Conservation (phyloP, 768 basidiomycete species). For the Pleurotus eryngii region DNA sequence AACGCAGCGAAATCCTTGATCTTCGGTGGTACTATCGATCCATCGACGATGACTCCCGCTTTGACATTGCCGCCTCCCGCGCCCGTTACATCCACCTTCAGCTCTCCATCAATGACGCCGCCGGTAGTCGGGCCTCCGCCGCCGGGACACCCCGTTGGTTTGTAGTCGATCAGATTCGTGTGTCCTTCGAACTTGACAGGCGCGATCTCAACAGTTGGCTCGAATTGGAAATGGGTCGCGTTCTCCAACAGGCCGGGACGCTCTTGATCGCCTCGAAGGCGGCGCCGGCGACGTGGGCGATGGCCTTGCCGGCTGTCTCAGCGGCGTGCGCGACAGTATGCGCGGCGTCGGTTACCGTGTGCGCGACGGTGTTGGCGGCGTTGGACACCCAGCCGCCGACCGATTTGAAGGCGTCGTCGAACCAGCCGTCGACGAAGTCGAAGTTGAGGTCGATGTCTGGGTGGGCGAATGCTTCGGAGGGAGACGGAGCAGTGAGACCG, state of each 20-base stretch:
- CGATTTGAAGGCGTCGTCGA: slow-evolving; percentile 4
- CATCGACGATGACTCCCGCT: slow-evolving; percentile 25
- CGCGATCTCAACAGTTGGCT: slow-evolving; percentile 11
- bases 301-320: background rate
- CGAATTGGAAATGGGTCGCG: slow-evolving; percentile 12
- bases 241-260: background rate
- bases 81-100: slow-evolving; percentile 10
- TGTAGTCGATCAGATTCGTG: slow-evolving; percentile 15
- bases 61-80: slow-evolving; percentile 14
- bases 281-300: background rate
- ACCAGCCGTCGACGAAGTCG: slow-evolving; percentile 12
- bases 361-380: slow-evolving; percentile 10
- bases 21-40: slow-evolving; percentile 25
- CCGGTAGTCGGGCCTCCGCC: background rate
- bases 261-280: no score
- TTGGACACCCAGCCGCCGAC: background rate
- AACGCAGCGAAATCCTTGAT: slow-evolving; percentile 24
- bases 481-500: slow-evolving; percentile 2
- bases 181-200: slow-evolving; percentile 19
- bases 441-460: slow-evolving; percentile 9
- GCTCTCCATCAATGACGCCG: background rate
- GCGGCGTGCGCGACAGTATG: background rate
- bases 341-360: background rate
- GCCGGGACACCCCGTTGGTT: slow-evolving; percentile 8
- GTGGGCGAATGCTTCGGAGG: background rate